Percentiles rank a stretch among this genome's conserved stretches.
These are phyloP conservation scores for Botrytis aclada DNA, from an alignment of 2,329 filamentous ascomycete species.

Conservation along the genomic window DNA sequence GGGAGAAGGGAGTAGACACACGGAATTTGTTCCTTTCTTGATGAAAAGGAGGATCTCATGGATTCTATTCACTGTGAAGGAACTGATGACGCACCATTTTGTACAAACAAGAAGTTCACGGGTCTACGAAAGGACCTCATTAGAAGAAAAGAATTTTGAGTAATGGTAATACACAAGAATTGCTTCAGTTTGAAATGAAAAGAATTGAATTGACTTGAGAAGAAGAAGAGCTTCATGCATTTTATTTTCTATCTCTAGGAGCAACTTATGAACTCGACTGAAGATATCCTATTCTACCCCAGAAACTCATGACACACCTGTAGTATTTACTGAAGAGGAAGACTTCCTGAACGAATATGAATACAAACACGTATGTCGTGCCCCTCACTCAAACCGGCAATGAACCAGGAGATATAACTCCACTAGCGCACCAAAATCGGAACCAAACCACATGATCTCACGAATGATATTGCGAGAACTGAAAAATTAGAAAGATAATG, in stretches of 20 bases:
- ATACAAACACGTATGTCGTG: not conserved
- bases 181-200: no score
- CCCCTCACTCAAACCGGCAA: not conserved
- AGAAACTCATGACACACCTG: not conserved
- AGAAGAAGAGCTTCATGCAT: not conserved
- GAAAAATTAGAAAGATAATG: not conserved
- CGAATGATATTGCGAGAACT: not conserved
- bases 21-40: not conserved
- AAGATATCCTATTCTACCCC: not conserved
- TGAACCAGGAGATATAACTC: not conserved
- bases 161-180: not conserved
- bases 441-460: not conserved
- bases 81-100: not conserved
- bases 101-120: not conserved
- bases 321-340: not conserved
- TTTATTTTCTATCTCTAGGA: not conserved
- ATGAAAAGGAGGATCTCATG: not conserved
- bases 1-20: not conserved
- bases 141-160: accelerated
- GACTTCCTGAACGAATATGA: not conserved
- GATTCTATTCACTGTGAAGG: not conserved
- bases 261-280: accelerated
- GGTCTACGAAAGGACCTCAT: accelerated
- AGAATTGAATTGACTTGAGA: not conserved
- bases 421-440: not conserved